A percentile compares a stretch with the other conserved stretches of the same genome.
These are phyloP conservation scores for Aspergillus sp. DNA, from an alignment of 2,329 filamentous ascomycete species.

Conservation along the genomic window DNA sequence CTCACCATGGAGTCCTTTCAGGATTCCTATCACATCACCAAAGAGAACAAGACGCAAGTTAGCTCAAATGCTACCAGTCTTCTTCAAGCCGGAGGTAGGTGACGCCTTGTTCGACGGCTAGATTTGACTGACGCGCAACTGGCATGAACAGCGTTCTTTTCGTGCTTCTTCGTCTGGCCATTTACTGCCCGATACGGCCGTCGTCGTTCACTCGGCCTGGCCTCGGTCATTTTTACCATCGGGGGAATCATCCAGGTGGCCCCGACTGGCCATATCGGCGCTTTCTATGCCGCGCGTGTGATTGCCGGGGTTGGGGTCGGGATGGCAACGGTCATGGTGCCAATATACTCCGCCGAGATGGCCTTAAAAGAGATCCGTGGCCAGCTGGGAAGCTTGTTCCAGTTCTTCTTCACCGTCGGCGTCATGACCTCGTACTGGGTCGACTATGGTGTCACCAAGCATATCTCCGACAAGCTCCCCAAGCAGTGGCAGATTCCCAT, in stretches of 20 bases:
- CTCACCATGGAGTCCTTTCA: slow-evolving; percentile 37
- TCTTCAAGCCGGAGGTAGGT: no score
- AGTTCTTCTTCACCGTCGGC: slow-evolving; percentile 30
- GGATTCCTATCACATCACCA: slow-evolving; percentile 28
- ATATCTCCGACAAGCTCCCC: slow-evolving; percentile 29
- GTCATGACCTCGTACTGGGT: slow-evolving; percentile 37
- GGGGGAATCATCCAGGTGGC: slow-evolving; percentile 38
- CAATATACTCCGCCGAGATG: slow-evolving; percentile 35
- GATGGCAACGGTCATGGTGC: slow-evolving; percentile 33
- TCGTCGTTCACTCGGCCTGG: slow-evolving; percentile 34
- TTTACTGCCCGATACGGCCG: slow-evolving; percentile 38
- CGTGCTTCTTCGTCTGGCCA: slow-evolving; percentile 40
- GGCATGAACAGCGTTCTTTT: slow-evolving; percentile 45
- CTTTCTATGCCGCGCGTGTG: slow-evolving; percentile 39
- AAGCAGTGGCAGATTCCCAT: slow-evolving; percentile 44
- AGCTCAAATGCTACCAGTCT: slow-evolving; percentile 42
- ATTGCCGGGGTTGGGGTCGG: slow-evolving; percentile 40
- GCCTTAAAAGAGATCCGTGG: slow-evolving; percentile 34
- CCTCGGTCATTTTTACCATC: slow-evolving; percentile 31
- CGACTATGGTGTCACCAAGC: slow-evolving; percentile 38
- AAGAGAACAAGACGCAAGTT: slow-evolving; percentile 31
- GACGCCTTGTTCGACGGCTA: no score
- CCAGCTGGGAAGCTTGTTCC: slow-evolving; percentile 29
- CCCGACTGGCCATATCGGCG: slow-evolving; percentile 34
- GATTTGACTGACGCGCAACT: no score